A percentile compares a stretch with the other conserved stretches of the same genome.
phyloP scores from a whole-genome alignment of 2,329 filamentous ascomycete species.

The Hypoxylon sp. region DNA sequence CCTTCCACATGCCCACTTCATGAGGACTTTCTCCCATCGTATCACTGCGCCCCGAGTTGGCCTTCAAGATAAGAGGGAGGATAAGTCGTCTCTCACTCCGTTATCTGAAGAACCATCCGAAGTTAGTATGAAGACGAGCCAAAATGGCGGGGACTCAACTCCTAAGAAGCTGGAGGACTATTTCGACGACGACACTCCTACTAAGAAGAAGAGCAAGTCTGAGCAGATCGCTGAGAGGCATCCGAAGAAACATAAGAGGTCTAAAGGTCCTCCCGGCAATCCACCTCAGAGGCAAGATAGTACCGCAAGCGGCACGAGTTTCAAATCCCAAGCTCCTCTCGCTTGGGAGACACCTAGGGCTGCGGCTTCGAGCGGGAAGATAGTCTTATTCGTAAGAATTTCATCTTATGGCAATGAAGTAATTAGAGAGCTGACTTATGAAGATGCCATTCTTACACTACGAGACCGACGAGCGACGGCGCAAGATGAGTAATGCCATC shows the following conservation, averaged over 20 bases:
- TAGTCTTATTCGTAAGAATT: conserved; percentile 56
- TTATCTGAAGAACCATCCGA: conserved; percentile 52
- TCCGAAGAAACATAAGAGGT: conserved; percentile 53
- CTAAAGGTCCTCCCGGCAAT: conserved; percentile 56
- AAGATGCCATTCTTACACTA: conserved; percentile 78
- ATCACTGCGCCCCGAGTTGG: conserved; percentile 57
- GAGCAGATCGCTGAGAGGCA: conserved; percentile 57
- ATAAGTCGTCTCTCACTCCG: conserved; percentile 48
- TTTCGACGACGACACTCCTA: conserved; percentile 43
- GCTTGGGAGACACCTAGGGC: conserved; percentile 53
- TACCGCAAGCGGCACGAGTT: conserved; percentile 38
- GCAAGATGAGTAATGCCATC: conserved; percentile 70
- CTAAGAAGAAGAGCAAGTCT: conserved; percentile 57
- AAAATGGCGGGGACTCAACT: conserved; percentile 34
- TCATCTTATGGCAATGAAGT: not conserved
- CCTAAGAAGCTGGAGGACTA: conserved; percentile 45
- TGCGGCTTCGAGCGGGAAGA: conserved; percentile 54
- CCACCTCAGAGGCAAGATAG: conserved; percentile 55
- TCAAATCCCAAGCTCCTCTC: conserved; percentile 42
- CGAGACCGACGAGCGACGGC: conserved; percentile 69
- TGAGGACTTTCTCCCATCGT: conserved; percentile 71
- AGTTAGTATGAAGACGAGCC: conserved; percentile 43
- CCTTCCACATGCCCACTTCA: conserved; percentile 72
- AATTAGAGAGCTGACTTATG: conserved; percentile 50
- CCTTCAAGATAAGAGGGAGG: conserved; percentile 53